Base-by-base conservation (phyloP, 345 rosid species). In the Lagerstroemia speciosa region DNA sequence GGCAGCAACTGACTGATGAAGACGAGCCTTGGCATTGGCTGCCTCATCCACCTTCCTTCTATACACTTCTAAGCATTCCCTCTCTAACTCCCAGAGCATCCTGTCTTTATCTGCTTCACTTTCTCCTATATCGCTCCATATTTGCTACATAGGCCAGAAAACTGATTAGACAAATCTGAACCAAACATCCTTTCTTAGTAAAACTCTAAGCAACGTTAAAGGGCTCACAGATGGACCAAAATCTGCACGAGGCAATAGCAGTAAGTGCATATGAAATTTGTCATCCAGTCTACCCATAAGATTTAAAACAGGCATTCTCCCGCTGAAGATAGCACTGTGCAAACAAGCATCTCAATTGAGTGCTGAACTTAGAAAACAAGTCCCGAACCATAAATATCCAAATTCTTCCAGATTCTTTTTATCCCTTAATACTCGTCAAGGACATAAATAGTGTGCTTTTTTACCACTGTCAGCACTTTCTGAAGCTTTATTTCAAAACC, bases 41-140 rank as follows among this genome's bases (percentile, higher is more conserved):
- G 94, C 96, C 63, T 89, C 98, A 36, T 93, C 96, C 19, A 93
- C 97, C 82, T 91, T 93, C 75, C 94, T 87, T 70, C 82, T 83
- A 72, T 93, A 93, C 60, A 93, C 86, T 84, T 89, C 91, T 61
- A 93, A 79, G 82, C 98, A 93, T 71, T 93, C 94, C 70, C 83
- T 91, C 84, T 93, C 98, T 81, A 93, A 67, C 65, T 93, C 97
- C 78, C 81, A 75, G n/a, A 93, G 71, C 93, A 87, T 89, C 9
- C 82, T 79, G 65, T 89, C 98, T 77, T 87, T 91, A 45, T 93
- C 98, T 3, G 78, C 78, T 77, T 93, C 94, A 68, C 81, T 87
- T 81, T 93, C 98, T 16, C 98, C 98, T 41, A 93, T 91, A 37
- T 93, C 98, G 78, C 73, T 88, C 98, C 98, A 93, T 83, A 93